Percentiles rank a stretch among this genome's conserved stretches.
phyloP scores from a whole-genome alignment of 208 protist species.

The Dictyostelium gargantuum region DNA sequence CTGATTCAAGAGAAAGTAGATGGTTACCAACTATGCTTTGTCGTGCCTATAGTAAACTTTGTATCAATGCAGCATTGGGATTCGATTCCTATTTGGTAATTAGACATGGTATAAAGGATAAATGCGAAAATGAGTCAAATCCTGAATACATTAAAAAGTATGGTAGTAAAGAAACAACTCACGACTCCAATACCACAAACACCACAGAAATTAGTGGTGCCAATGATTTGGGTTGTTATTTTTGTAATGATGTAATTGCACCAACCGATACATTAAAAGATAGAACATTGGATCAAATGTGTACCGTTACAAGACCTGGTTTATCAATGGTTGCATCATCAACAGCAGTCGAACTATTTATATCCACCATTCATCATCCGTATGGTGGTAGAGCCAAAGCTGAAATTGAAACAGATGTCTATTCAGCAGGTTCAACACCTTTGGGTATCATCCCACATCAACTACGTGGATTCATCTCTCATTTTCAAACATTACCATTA shows the following conservation, averaged over 20 bases:
- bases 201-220: not conserved
- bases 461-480: conserved; percentile 89
- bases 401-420: conserved; percentile 52
- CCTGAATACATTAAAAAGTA: not conserved
- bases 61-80: conserved; percentile 96
- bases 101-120: conserved; percentile 91
- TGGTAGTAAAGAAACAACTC: not conserved
- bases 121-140: not conserved
- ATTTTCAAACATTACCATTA: conserved; percentile 86
- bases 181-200: too few relatives aligned
- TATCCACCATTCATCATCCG: conserved; percentile 93
- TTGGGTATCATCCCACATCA: conserved; percentile 75
- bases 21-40: conserved; percentile 97
- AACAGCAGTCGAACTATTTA: conserved; percentile 94
- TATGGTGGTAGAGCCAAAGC: conserved; percentile 15
- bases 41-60: conserved; percentile 87
- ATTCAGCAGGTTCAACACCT: not conserved
- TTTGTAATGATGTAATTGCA: conserved; percentile 96
- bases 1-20: conserved; percentile 95
- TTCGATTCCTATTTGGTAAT: conserved; percentile 98
- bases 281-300: conserved; percentile 98
- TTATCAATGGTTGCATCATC: conserved; percentile 93
- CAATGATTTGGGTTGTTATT: conserved; percentile 96
- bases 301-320: conserved; percentile 96
- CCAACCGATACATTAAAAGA: conserved; percentile 90